phyloP scores from a whole-genome alignment of 805 yeast genomes.

The Ogataea siamensis region DNA sequence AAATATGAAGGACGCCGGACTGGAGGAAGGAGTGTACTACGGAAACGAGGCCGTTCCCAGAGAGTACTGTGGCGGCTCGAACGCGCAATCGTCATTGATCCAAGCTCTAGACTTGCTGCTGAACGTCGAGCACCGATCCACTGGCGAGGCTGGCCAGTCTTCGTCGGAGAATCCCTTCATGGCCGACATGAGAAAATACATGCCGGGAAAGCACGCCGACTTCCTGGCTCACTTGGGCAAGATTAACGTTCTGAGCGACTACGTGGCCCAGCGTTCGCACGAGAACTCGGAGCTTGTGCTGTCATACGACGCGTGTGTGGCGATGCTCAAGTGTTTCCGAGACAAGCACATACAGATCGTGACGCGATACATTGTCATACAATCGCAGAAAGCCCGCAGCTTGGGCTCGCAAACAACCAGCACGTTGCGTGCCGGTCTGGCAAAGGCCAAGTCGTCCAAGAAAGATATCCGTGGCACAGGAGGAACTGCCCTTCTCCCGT shows the following conservation, averaged over 20 bases:
- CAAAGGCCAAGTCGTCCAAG: conserved; percentile 39
- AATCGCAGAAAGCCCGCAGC: conserved; percentile 56
- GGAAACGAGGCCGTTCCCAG: conserved; percentile 61
- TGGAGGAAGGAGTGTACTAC: conserved; percentile 71
- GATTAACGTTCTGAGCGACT: conserved; percentile 61
- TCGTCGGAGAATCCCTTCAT: conserved; percentile 48
- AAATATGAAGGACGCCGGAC: conserved; percentile 84
- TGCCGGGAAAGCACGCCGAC: conserved; percentile 85
- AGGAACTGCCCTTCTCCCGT: conserved; percentile 88
- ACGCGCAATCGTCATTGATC: conserved; percentile 88
- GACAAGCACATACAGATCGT: conserved; percentile 94
- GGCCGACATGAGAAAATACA: conserved; percentile 80
- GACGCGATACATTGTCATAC: conserved; percentile 79
- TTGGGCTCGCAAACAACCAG: conserved; percentile 48
- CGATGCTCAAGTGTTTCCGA: conserved; percentile 83
- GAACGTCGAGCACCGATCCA: conserved; percentile 73
- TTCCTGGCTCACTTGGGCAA: conserved; percentile 62
- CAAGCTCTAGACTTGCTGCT: conserved; percentile 81
- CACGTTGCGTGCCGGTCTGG: conserved; percentile 67
- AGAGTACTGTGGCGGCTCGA: conserved; percentile 82
- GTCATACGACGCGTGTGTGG: conserved; percentile 85
- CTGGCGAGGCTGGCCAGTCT: conserved; percentile 43
- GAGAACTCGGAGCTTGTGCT: conserved; percentile 56
- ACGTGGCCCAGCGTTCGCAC: conserved; percentile 44
- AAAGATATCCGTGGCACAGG: conserved; percentile 83